Evolutionary conservation across 441 rosid genomes (phyloP), one percentile per base, ranked within the genome.

Genomic region (Codiaeum variegatum): DNA sequence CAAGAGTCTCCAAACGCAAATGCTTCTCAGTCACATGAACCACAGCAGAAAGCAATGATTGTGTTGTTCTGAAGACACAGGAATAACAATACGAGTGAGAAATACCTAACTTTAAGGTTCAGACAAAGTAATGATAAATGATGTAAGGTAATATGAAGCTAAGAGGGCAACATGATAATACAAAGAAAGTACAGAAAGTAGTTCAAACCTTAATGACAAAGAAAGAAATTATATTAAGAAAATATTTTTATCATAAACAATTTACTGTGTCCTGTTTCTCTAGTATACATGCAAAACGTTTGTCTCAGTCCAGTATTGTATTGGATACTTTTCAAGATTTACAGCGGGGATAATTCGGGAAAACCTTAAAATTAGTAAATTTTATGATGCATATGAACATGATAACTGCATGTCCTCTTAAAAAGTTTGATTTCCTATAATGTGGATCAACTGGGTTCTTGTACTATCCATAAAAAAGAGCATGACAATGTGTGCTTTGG

Each of bases 21-120:
- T 84, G 94, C 84, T 92, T 93, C 77, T 96, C 98, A 67, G 93
- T 86, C 79, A 91, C 93, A 86, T 91, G 97, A 81, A 79, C 87
- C 61, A 87, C 93, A 71, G 99, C 99, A 63, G 93, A 89, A 56
- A 96, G 93, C 82, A 96, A 84, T 71, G 98, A 90, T 67, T 90
- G 99, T 70, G 97, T 87, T 38, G 94, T 96, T 85, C 99, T 96
- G 89, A 67, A 82, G 74, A 81, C 58, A 76, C 10, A 61, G 24
- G 46, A 36, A 61, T 19, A 9, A 5, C 15, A 62, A 28, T 0
- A 6, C 32, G 26, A 49, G 36, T 36, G 62, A 71, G 15, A 24
- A 62, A 47, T 44, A 61, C n/a, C n/a, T 62, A 51, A 31, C 11
- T 24, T 26, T 29, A 70, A 28, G 31, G 42, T 21, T n/a, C 55